These are phyloP conservation scores for Kalanchoe fedtschenkoi DNA, from an alignment of 164 flowering plant species.

Conservation along the genomic window DNA sequence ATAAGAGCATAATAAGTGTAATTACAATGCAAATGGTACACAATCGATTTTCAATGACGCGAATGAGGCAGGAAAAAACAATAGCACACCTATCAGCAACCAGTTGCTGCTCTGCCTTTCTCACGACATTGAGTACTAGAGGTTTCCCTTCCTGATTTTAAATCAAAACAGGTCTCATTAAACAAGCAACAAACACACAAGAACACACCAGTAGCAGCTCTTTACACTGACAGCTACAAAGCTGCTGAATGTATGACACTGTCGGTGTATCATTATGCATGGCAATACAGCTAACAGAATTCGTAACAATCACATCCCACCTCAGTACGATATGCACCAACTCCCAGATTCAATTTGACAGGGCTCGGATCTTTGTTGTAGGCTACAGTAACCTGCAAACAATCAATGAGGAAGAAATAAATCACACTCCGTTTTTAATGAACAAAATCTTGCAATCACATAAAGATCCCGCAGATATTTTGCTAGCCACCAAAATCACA, in stretches of 20 bases:
- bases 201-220: background rate
- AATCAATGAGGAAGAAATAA: too few species aligned
- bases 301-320: conserved; percentile 23
- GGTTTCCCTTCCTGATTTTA: conserved; percentile 85
- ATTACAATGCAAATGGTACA: background rate
- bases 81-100: conserved; percentile 51
- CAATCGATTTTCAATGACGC: background rate
- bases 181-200: background rate
- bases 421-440: too few species aligned
- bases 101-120: conserved; percentile 65
- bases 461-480: too few species aligned
- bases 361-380: conserved; percentile 93
- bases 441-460: too few species aligned
- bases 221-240: background rate
- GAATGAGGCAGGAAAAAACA: background rate
- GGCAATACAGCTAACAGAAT: background rate
- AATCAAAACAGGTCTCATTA: background rate
- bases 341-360: conserved; percentile 82
- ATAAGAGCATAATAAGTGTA: background rate
- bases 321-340: conserved; percentile 98
- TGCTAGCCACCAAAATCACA: too few species aligned
- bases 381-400: conserved; percentile 78
- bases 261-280: background rate
- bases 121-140: conserved; percentile 85
- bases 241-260: background rate